Evolutionary conservation across 2,329 filamentous ascomycete species (phyloP), one percentile per base, ranked within the genome.

Genomic region (Aspergillus chevalieri): DNA sequence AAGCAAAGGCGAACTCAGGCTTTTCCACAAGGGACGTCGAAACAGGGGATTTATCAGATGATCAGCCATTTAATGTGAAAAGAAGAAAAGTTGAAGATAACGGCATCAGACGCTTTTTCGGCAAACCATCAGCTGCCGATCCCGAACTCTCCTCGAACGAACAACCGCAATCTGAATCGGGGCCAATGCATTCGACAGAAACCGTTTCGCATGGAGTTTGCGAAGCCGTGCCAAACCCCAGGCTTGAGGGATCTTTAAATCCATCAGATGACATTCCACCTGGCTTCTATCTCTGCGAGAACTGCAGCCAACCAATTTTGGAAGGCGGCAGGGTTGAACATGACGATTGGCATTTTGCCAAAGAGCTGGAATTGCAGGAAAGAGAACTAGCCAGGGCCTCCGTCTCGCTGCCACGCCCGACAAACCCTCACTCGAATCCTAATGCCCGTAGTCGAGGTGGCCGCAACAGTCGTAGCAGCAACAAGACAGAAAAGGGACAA

Each of bases 291-390:
- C 71, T 73, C 49, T 95, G 89, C 67, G 65, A 74, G 45, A 81
- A 82, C 54, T 95, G 90, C 67, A 77, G 79, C 51, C 77, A 79
- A 59, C 64, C 66, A n/a, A 74, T 93, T 30, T 74, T 77, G 10
- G 73, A 76, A 36, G 64, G 74, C 22, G 80, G 85, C 49, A 78
- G 79, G 58, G 79, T 84, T 56, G 91, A 87, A 69, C 93, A 98
- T 67, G 77, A 85, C 47, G 93, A 98, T 67, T 97, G 91, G 85
- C 93, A 98, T 71, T 86, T 95, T 70, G 93, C 93, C 43, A 89
- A 87, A 70, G 87, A 92, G 59, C 77, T 98, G 26, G 85, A 91
- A 56, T 79, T 83, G 50, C 77, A 85, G 57, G 79, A 86, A 71
- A 77, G 78, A 36, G 61, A 64, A 47, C 57, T 60, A 36, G 57